Evolutionary conservation across 805 yeast species (phyloP).

Genomic region (Starmera amethionina): DNA sequence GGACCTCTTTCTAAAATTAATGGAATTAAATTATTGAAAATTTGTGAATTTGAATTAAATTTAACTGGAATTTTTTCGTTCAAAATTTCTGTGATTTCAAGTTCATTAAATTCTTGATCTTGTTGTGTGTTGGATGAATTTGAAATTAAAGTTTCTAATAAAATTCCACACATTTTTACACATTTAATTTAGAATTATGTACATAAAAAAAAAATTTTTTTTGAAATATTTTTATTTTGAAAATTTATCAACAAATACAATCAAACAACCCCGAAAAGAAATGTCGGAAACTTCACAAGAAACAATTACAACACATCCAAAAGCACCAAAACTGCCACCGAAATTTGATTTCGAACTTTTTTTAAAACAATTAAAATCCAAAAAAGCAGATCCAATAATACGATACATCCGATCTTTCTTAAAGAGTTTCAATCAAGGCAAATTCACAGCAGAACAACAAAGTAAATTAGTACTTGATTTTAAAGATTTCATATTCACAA

Average conservation of each 20-base stretch:
- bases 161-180: background rate
- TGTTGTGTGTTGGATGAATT: no score
- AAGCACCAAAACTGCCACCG: constrained; percentile 1
- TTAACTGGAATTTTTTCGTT: no score
- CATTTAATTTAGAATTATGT: no score
- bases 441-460: constrained; percentile 73
- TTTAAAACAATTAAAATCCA: constrained; percentile 56
- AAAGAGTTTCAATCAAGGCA: constrained; percentile 49
- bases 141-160: background rate
- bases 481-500: constrained; percentile 56
- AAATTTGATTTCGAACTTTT: constrained; percentile 79
- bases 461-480: constrained; percentile 70
- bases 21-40: constrained; percentile 29
- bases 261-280: no score
- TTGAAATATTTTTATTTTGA: no score
- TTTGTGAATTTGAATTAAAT: no score
- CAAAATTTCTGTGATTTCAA: background rate
- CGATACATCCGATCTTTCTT: constrained; percentile 80
- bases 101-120: background rate
- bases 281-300: no score
- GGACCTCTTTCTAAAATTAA: constrained; percentile 55
- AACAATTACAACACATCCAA: constrained; percentile 1
- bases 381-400: constrained; percentile 81
- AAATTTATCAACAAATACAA: no score
- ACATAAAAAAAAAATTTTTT: no score